Evolutionary conservation across 306 rosid species (phyloP).

Genomic region (Cucurbita pepo): DNA sequence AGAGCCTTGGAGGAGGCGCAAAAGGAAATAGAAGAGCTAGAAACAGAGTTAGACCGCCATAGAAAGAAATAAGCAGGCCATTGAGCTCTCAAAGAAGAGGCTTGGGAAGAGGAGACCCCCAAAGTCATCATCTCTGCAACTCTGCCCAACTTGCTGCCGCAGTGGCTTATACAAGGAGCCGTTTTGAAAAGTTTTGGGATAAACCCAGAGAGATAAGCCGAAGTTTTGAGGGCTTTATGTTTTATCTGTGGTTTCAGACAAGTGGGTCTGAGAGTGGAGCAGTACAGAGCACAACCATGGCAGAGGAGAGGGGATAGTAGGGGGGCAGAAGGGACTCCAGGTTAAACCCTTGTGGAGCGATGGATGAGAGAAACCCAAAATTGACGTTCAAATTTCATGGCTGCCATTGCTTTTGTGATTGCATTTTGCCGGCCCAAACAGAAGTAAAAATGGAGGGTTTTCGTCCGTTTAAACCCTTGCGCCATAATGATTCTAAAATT

Average conservation of each 20-base stretch:
- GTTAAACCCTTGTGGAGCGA: constrained; percentile 28
- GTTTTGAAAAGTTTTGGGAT: constrained; percentile 16
- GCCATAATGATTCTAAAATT: too few species aligned
- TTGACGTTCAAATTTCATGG: constrained; percentile 3
- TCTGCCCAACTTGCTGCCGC: constrained; percentile 38
- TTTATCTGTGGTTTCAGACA: constrained; percentile 1
- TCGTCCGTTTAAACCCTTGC: neutral
- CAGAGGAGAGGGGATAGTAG: neutral
- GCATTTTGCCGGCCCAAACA: neutral
- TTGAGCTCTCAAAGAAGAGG: constrained; percentile 32
- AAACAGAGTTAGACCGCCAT: constrained; percentile 18
- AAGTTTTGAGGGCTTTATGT: neutral
- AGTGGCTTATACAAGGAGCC: constrained; percentile 22
- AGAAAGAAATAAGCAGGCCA: constrained; percentile 42
- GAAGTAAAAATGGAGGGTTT: neutral
- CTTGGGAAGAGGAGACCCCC: constrained; percentile 49
- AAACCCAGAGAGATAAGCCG: constrained; percentile 8
- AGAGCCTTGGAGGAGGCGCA: constrained; percentile 22
- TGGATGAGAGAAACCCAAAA: neutral
- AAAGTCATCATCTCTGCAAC: constrained; percentile 32
- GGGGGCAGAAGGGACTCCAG: neutral
- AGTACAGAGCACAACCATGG: constrained; percentile 12
- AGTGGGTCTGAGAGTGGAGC: constrained; percentile 21
- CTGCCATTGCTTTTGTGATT: neutral
- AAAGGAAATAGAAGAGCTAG: constrained; percentile 28